These are phyloP conservation scores for Colletotrichum cereale DNA, from an alignment of 2,329 filamentous ascomycete genomes.

Conservation along the genomic window DNA sequence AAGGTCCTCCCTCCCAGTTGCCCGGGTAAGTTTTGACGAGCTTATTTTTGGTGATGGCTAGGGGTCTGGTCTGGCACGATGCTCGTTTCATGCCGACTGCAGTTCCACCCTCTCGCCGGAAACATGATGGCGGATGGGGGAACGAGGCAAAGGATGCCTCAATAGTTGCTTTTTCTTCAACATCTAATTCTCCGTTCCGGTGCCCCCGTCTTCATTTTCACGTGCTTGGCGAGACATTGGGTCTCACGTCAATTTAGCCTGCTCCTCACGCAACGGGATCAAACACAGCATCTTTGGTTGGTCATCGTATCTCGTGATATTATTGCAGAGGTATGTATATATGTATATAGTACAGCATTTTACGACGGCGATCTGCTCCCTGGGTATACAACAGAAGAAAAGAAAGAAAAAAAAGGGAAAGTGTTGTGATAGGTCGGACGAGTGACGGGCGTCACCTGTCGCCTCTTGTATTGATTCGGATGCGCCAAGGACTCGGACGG, in stretches of 20 bases:
- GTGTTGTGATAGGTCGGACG: background rate
- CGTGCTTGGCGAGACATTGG: background rate
- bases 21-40: background rate
- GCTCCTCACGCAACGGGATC: background rate
- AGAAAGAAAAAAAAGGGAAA: too few relatives aligned
- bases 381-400: constrained; percentile 6
- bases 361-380: background rate
- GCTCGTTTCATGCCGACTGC: background rate
- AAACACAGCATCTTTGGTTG: background rate
- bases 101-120: background rate
- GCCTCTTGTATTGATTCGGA: background rate
- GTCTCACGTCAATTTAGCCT: background rate
- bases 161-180: background rate
- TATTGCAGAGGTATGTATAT: background rate
- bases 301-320: background rate
- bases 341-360: background rate
- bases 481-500: background rate
- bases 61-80: background rate
- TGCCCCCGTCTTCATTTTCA: background rate
- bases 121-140: background rate
- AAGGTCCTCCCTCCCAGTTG: too few relatives aligned
- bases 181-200: background rate
- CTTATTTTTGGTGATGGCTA: background rate
- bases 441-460: background rate
- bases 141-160: background rate